These are phyloP conservation scores for Exophiala sp. DNA, from an alignment of 2,329 filamentous ascomycete species.

Conservation along the genomic window DNA sequence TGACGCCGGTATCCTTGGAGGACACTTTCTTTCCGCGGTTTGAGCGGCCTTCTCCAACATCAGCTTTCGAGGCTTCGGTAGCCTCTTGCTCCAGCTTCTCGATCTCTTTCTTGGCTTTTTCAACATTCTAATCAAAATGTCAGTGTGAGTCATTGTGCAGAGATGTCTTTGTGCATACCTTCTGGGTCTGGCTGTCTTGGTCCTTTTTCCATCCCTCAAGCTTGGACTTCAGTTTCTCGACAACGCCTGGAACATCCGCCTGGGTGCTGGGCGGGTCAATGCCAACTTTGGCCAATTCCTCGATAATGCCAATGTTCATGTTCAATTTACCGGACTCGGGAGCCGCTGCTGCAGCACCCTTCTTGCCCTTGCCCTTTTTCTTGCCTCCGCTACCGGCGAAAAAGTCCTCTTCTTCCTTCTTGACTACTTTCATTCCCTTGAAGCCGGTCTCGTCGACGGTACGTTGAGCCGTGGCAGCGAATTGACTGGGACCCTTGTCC, in stretches of 20 bases:
- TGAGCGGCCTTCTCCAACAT: conserved; percentile 37
- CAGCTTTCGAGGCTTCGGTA: conserved; percentile 51
- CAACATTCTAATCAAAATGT: conserved; percentile 70
- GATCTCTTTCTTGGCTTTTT: conserved; percentile 94
- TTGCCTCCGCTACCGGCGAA: conserved; percentile 67
- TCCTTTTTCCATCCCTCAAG: conserved; percentile 86
- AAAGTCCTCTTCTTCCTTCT: conserved; percentile 90
- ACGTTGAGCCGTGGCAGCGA: conserved; percentile 74
- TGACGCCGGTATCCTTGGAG: conserved; percentile 50
- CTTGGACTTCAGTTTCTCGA: conserved; percentile 92
- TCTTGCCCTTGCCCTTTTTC: conserved; percentile 55
- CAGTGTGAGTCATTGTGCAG: conserved; percentile 21
- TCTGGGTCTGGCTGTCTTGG: conserved; percentile 83
- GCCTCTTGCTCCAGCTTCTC: conserved; percentile 75
- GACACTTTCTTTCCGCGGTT: conserved; percentile 54
- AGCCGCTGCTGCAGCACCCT: conserved; percentile 45
- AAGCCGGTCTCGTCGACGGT: conserved; percentile 79
- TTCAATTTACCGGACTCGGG: conserved; percentile 63
- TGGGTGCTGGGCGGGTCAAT: conserved; percentile 86
- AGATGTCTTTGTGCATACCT: conserved; percentile 57
- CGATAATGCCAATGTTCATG: conserved; percentile 84
- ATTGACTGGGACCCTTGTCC: conserved; percentile 42
- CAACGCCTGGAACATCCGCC: conserved; percentile 70
- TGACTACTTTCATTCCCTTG: conserved; percentile 78
- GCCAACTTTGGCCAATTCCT: conserved; percentile 79